Conservation (phyloP, 345 rosid species). For the Lumnitzera racemosa region DNA sequence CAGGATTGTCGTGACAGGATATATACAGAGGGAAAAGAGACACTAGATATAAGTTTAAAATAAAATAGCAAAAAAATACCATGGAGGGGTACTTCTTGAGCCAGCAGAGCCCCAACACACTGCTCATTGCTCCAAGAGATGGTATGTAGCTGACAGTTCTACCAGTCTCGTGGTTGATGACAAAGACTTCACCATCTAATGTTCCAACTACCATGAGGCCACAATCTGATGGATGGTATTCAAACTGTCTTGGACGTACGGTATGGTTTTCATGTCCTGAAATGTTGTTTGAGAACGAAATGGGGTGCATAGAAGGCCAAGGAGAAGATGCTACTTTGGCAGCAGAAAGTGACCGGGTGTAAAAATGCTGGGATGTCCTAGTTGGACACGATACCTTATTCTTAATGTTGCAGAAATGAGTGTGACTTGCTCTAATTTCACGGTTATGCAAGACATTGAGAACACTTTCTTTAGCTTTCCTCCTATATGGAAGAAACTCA, state of each 20-base stretch:
- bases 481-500: constrained; percentile 70
- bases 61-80: constrained; percentile 32
- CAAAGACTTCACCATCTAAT: constrained; percentile 87
- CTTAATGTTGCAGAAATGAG: constrained; percentile 5
- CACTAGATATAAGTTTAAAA: background rate
- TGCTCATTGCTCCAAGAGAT: constrained; percentile 65
- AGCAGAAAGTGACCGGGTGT: constrained; percentile 76
- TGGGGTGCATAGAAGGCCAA: constrained; percentile 69
- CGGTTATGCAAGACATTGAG: constrained; percentile 63
- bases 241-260: constrained; percentile 91
- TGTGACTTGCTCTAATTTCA: constrained; percentile 48
- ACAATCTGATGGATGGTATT: constrained; percentile 78
- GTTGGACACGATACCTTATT: constrained; percentile 21
- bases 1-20: too few species aligned
- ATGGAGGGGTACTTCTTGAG: constrained; percentile 72
- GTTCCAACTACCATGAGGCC: constrained; percentile 86
- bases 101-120: constrained; percentile 95
- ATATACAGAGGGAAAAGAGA: too few species aligned
- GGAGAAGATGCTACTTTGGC: constrained; percentile 81
- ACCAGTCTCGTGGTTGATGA: constrained; percentile 79
- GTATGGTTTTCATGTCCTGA: constrained; percentile 31
- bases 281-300: constrained; percentile 38
- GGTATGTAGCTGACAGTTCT: constrained; percentile 67
- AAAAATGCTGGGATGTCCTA: constrained; percentile 48
- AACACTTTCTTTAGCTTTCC: constrained; percentile 62